Base-by-base conservation (phyloP, 176 grass and related monocot species). In the Zoysia japonica region DNA sequence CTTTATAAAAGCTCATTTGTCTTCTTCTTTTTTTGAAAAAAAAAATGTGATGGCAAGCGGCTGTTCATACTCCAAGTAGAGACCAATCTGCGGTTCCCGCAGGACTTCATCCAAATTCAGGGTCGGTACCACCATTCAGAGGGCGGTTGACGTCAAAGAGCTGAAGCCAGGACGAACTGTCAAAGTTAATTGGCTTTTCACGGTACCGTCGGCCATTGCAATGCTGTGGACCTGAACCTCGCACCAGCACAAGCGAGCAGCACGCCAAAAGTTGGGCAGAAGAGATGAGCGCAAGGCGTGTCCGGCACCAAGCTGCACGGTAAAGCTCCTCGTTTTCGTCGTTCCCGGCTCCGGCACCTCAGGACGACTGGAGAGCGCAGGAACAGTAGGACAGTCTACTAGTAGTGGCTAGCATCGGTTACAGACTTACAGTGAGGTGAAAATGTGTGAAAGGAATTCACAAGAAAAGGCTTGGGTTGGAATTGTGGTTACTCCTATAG, bases 171-270 rank as follows among this genome's bases (percentile, higher is more conserved):
- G 12, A 37, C n/a, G 13, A 77, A 77, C 74, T 70, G 74, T 65
- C 61, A 57, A 42, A 39, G 28, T 28, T 28, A 28, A 28, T 48
- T 55, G 28, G 68, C 68, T 72, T 73, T 39, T 57, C 11, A 11
- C 48, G 16, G 15, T 16, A 65, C 47, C 83, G 57, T 42, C 47
- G 55, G 9, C 9, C 39, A 19, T 12, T 11, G 19, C 40, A 72
- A 79, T 66, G 83, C 10, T 47, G 76, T 85, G 60, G 83, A 42
- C 76, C 68, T 81, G 54, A 61, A 71, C 19, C 54, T 47, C 43
- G 54, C 43, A 85, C 47, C 55, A 40, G 19, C 83, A 57, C 65
- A 49, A 50, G 39, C 2, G 36, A 61, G 56, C 0, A 36, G 47
- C 19, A 45, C n/a, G 17, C 51, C 35, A 43, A 65, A 71, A 71